Percentiles rank a stretch among this genome's conserved stretches.
These are phyloP conservation scores for Kwoniella newhampshirensis DNA, from an alignment of 768 basidiomycete species.

Conservation along the genomic window DNA sequence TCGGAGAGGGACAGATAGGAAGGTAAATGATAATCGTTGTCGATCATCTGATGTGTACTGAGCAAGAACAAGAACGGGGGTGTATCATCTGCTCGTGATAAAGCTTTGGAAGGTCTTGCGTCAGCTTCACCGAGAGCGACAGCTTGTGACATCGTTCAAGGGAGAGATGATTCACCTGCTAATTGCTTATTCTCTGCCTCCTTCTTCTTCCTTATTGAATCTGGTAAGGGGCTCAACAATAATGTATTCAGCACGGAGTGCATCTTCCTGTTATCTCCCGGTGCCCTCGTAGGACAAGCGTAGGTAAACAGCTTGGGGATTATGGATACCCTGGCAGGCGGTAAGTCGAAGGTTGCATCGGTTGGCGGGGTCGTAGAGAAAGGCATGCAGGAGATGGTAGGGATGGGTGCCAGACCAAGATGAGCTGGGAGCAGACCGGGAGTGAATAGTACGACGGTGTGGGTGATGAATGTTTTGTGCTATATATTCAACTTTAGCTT, in stretches of 20 bases:
- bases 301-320: constrained; percentile 74
- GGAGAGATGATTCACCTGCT: constrained; percentile 35
- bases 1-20: constrained; percentile 67
- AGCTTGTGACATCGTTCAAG: not conserved
- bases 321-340: constrained; percentile 62
- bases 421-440: constrained; percentile 75
- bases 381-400: constrained; percentile 61
- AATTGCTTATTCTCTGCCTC: constrained; percentile 56
- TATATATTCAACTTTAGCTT: constrained; percentile 47
- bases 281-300: constrained; percentile 88
- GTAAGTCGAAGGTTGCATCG: constrained; percentile 45
- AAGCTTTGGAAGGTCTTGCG: constrained; percentile 17
- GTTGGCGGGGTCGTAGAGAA: constrained; percentile 56
- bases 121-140: too few relatives aligned
- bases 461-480: constrained; percentile 72
- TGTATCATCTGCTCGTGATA: constrained; percentile 56
- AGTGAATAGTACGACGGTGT: constrained; percentile 74
- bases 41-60: constrained; percentile 80
- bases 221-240: constrained; percentile 75
- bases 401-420: constrained; percentile 68
- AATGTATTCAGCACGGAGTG: constrained; percentile 80
- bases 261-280: constrained; percentile 81
- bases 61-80: constrained; percentile 72
- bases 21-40: constrained; percentile 89
- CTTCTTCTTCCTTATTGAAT: constrained; percentile 56